These are phyloP conservation scores for Peronospora tabacina DNA, from an alignment of 352 stramenopile genomes.

Conservation along the genomic window DNA sequence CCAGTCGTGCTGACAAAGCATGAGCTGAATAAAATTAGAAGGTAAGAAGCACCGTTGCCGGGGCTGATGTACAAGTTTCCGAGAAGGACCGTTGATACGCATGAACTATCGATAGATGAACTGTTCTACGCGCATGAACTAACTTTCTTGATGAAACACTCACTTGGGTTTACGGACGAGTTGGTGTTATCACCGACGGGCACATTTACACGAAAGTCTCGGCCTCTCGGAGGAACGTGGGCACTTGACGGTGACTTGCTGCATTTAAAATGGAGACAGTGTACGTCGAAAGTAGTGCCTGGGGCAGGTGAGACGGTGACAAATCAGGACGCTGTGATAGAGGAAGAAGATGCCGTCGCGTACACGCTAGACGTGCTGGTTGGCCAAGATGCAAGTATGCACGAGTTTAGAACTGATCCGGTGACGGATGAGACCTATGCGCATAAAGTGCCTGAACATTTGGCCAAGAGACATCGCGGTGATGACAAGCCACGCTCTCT, in stretches of 20 bases:
- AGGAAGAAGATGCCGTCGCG: conserved; percentile 40
- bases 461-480: conserved; percentile 38
- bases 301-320: conserved; percentile 7
- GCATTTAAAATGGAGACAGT: conserved; percentile 67
- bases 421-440: conserved; percentile 60
- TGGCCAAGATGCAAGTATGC: conserved; percentile 61
- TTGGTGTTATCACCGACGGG: conserved; percentile 51
- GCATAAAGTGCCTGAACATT: conserved; percentile 52
- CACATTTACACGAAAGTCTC: conserved; percentile 58
- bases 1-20: conserved; percentile 60
- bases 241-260: conserved; percentile 70
- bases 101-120: conserved; percentile 44
- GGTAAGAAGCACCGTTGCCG: conserved; percentile 48
- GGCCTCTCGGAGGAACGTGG: conserved; percentile 66
- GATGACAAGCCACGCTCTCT: conserved; percentile 42
- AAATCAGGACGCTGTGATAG: conserved; percentile 16
- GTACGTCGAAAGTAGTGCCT: conserved; percentile 12
- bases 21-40: conserved; percentile 31
- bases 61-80: conserved; percentile 71
- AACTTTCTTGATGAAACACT: conserved; percentile 75
- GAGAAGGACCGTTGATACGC: conserved; percentile 49
- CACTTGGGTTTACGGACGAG: conserved; percentile 68
- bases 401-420: conserved; percentile 67
- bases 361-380: conserved; percentile 73
- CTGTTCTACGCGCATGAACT: conserved; percentile 74